Evolutionary conservation across 1,284 basidiomycete species (phyloP).

Genomic region (Boletus sp.): DNA sequence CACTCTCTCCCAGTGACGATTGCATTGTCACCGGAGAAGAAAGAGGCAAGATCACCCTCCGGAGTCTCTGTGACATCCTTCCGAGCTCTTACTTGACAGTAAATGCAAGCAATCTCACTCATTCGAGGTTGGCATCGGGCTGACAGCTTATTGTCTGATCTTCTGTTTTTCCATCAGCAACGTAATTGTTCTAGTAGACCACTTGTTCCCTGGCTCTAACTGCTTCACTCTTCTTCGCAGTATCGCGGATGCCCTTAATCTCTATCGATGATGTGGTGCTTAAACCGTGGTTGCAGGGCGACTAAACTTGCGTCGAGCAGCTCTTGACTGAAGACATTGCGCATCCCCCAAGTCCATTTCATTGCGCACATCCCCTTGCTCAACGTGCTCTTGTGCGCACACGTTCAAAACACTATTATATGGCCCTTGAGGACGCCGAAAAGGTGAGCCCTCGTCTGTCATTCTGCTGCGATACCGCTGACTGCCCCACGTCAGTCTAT

Average conservation of each 20-base stretch:
- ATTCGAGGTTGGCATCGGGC: background rate
- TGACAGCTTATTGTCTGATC: background rate
- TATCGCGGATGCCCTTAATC: background rate
- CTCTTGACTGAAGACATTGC: background rate
- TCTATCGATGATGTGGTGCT: background rate
- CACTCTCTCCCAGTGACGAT: slow-evolving; percentile 1
- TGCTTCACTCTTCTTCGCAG: background rate
- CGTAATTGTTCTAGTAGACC: background rate
- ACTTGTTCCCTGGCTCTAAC: background rate
- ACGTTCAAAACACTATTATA: background rate
- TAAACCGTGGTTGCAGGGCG: background rate
- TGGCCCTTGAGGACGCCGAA: slow-evolving; percentile 1
- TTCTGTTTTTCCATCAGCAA: background rate
- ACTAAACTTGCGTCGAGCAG: background rate
- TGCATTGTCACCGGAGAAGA: background rate
- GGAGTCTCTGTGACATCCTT: background rate
- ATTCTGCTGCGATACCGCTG: too few species aligned
- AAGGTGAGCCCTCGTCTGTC: too few species aligned
- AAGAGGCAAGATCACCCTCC: background rate
- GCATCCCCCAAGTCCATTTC: background rate
- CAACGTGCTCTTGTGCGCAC: slow-evolving; percentile 1
- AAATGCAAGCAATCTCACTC: background rate
- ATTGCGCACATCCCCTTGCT: background rate
- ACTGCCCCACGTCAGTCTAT: too few species aligned
- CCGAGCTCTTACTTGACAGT: background rate